A percentile compares a stretch with the other conserved stretches of the same genome.
phyloP scores from a whole-genome alignment of 306 rosid species.

The Rosa multiflora region DNA sequence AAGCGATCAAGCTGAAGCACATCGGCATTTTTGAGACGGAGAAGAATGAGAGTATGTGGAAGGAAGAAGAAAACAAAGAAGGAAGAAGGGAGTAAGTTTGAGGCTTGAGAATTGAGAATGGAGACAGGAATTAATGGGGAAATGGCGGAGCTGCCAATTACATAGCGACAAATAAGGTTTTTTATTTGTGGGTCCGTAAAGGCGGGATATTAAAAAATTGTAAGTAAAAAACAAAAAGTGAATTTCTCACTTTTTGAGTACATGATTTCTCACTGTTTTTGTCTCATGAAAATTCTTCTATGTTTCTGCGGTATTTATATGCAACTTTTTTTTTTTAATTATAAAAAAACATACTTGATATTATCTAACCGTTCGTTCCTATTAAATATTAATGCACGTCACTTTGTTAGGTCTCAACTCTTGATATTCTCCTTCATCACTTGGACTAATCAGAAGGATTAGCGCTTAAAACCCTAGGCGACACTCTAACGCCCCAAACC shows the following conservation, averaged over 20 bases:
- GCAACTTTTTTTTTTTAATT: no score
- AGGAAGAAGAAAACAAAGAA: neutral
- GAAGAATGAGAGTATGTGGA: neutral
- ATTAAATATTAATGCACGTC: no score
- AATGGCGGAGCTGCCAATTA: neutral
- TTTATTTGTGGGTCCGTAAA: neutral
- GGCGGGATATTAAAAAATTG: neutral
- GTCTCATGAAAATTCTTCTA: no score
- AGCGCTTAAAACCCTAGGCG: no score
- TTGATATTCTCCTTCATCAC: no score
- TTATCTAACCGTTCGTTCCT: no score
- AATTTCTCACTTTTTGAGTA: neutral
- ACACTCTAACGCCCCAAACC: no score
- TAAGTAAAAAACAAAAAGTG: neutral
- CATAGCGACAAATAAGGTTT: neutral
- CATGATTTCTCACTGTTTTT: no score
- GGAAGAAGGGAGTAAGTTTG: neutral
- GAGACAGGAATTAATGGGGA: neutral
- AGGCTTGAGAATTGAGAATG: neutral
- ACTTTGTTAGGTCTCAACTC: no score
- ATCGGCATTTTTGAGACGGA: constrained; percentile 33
- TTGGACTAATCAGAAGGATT: no score
- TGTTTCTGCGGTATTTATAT: no score
- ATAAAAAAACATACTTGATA: no score
- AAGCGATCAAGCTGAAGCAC: constrained; percentile 52